Base-by-base conservation (phyloP, 1,139 yeast species). In the Sugiyamaella japonica region DNA sequence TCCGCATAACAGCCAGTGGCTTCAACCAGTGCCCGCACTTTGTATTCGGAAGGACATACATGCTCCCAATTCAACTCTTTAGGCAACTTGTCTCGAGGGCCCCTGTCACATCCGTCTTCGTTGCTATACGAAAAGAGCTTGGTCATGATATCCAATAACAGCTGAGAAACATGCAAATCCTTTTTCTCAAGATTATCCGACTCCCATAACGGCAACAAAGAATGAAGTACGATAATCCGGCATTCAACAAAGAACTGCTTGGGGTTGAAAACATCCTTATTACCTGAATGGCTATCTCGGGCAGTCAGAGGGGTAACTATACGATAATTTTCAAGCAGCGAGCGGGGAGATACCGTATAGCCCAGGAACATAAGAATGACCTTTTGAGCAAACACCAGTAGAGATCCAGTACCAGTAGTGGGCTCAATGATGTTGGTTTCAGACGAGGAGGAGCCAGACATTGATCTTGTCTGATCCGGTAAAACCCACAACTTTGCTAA, bases 31-130 rank as follows among this genome's bases (percentile, higher is more conserved):
- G 79, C 81, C 5, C 76, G 74, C 7, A 80, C 68, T 60, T 81
- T 80, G 8, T 74, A 74, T n/a, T 73, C 72, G 0, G 87, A 78
- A 9, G 85, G 84, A 4, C 76, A 68, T 2, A 82, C 81, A 42
- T 76, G 75, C 41, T 72, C 70, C 72, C 81, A 76, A 15, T 62
- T 58, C 37, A 70, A 54, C 38, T 61, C 61, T 20, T 62, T 54
- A 8, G 65, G 67, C 3, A 62, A 54, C 15, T 38, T 44, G 2
- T 48, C 53, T 13, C 55, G 58, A 13, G 56, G 60, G 2, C 45
- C 48, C 17, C 52, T 49, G 32, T 40, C 46, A 25, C 55, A 15
- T 9, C 57, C 57, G 20, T 59, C 65, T 38, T 66, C 69, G 13
- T 63, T 63, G 9, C 56, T 51, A 37, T 52, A 52, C 5, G 61